These are phyloP conservation scores for Camellia sinensis DNA, from an alignment of 148 eudicot species.

Conservation along the genomic window DNA sequence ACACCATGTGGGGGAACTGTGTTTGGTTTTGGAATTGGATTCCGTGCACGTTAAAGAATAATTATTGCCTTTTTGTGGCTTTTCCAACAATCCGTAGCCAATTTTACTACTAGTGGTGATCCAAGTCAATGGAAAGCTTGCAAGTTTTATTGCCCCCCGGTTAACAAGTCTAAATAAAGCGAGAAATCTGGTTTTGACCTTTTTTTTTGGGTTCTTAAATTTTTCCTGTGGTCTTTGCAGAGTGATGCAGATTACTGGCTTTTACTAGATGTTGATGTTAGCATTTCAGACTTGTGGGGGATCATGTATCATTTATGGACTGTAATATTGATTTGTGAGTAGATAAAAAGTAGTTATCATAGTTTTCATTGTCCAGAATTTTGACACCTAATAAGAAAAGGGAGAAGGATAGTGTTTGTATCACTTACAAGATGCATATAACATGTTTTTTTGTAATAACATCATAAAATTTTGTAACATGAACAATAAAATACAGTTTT, in stretches of 20 bases:
- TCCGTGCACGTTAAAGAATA: not conserved
- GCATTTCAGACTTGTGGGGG: conserved; percentile 92
- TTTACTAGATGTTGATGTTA: conserved; percentile 77
- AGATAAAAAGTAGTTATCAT: too few species aligned
- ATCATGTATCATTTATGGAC: not conserved
- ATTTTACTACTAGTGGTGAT: not conserved
- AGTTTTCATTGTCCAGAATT: too few species aligned
- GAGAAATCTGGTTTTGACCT: not conserved
- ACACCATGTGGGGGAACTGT: too few species aligned
- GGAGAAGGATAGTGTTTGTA: too few species aligned
- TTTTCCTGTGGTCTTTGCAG: conserved; percentile 41
- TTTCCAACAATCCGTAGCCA: not conserved
- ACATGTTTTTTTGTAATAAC: too few species aligned
- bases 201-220: not conserved
- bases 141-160: not conserved
- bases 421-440: too few species aligned
- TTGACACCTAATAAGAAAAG: too few species aligned
- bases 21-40: too few species aligned
- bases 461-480: too few species aligned
- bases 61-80: conserved; percentile 3
- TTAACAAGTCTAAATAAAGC: not conserved
- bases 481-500: too few species aligned
- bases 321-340: too few species aligned
- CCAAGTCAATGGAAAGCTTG: not conserved
- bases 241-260: conserved; percentile 94